Percentiles rank a stretch among this genome's conserved stretches.
Evolutionary conservation across 495 filamentous ascomycete genomes (phyloP).

Genomic region (Penicillium lagena): DNA sequence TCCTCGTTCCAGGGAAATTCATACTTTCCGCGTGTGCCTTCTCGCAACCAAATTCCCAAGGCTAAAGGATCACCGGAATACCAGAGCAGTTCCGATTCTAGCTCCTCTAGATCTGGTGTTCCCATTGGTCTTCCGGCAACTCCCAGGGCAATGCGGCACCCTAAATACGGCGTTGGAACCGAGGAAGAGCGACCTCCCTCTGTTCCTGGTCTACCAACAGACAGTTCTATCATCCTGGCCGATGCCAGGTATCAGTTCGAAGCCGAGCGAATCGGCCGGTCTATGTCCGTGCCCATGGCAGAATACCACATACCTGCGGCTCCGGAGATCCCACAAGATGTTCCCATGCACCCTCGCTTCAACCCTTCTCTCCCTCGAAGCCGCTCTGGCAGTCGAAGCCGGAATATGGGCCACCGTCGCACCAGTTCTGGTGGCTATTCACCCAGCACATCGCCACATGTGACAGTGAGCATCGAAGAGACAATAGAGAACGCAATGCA

Average conservation of each 20-base stretch:
- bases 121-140: constrained; percentile 71
- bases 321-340: constrained; percentile 29
- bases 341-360: constrained; percentile 52
- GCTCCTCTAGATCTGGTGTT: constrained; percentile 33
- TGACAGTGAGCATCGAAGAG: constrained; percentile 59
- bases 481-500: constrained; percentile 45
- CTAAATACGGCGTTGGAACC: constrained; percentile 56
- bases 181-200: constrained; percentile 51
- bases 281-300: constrained; percentile 68
- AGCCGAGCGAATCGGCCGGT: constrained; percentile 49
- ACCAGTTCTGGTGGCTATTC: constrained; percentile 20
- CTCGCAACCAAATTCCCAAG: constrained; percentile 22
- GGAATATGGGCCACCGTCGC: constrained; percentile 34
- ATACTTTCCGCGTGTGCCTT: constrained; percentile 38
- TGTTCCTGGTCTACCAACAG: constrained; percentile 58
- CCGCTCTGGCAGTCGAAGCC: constrained; percentile 35
- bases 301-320: constrained; percentile 42
- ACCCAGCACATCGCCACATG: constrained; percentile 24
- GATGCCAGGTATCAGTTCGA: constrained; percentile 63
- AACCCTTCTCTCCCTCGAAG: constrained; percentile 47
- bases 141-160: constrained; percentile 77
- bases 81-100: constrained; percentile 38
- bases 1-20: constrained; percentile 24
- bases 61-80: constrained; percentile 43
- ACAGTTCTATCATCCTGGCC: constrained; percentile 45